Evolutionary conservation across 768 basidiomycete genomes (phyloP), one percentile per base, ranked within the genome.

Genomic region (Tylopilus sp.): DNA sequence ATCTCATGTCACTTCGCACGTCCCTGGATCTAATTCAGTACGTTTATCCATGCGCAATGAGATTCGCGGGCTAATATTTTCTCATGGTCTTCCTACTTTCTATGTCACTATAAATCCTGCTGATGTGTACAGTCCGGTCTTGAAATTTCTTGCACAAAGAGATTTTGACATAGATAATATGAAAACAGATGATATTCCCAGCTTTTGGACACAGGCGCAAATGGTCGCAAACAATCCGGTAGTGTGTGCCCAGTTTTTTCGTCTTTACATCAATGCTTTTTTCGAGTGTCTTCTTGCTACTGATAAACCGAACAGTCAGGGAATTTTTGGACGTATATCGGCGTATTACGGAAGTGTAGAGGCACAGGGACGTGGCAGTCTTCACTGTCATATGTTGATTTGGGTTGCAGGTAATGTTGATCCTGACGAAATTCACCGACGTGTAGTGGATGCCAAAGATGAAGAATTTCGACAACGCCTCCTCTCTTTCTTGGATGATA

Each of bases 381-480:
- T 26, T 3, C 42, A 43, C 2, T 43, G 42, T 24, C 38, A 40
- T 14, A 40, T 40, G 42, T 3, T 43, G 4, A 6, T 43, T 4
- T 28, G 42, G 28, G 4, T 44, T 3, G 1, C 11, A 1, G 43
- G n/a, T 3, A 29, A 26, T 19, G 5, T 43, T 3, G 14, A 43
- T 43, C 13, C 17, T 0, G n/a, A 43, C 5, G n/a, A 43, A n/a
- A 43, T 43, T n/a, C 25, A 6, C 6, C 0, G 12, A 0, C 19
- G 17, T 0, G n/a, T 43, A 1, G 0, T 43, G 10, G 1, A 24
- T 0, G 11, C 4, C 0, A 11, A 17, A 3, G 25, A 44, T 14
- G 6, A 4, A 3, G 28, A 19, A 3, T 44, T 44, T 7, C 19
- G 42, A 13, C n/a, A 29, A 13, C 19, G 19, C 12, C 24, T 44